phyloP scores from a whole-genome alignment of 2,329 filamentous ascomycete species.

The Graphium sp. region DNA sequence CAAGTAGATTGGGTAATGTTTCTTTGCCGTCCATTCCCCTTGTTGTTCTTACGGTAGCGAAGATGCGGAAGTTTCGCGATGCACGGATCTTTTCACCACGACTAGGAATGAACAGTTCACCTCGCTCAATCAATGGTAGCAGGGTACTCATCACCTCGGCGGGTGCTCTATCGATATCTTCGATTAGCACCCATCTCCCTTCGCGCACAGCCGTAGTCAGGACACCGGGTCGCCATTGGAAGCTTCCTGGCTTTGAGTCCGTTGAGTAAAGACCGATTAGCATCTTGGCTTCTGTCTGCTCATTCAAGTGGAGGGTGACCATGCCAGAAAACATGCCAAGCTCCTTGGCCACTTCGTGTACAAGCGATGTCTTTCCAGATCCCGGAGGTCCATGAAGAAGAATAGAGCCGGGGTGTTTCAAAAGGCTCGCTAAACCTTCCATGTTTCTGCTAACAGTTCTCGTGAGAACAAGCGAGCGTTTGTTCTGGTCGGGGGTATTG shows the following conservation, averaged over 20 bases:
- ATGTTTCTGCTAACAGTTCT: slow-evolving; percentile 59
- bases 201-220: slow-evolving; percentile 87
- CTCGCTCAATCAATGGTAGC: slow-evolving; percentile 77
- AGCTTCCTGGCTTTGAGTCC: slow-evolving; percentile 72
- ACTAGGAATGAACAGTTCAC: slow-evolving; percentile 80
- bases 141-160: slow-evolving; percentile 90
- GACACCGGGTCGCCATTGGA: slow-evolving; percentile 83
- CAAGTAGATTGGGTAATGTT: slow-evolving; percentile 59
- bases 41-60: slow-evolving; percentile 76
- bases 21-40: slow-evolving; percentile 50
- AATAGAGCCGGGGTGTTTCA: slow-evolving; percentile 55
- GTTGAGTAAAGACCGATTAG: slow-evolving; percentile 89
- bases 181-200: slow-evolving; percentile 91
- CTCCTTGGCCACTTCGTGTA: slow-evolving; percentile 65
- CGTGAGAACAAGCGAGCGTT: slow-evolving; percentile 44
- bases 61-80: slow-evolving; percentile 70
- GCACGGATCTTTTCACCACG: slow-evolving; percentile 76
- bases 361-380: slow-evolving; percentile 76
- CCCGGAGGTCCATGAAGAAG: slow-evolving; percentile 72
- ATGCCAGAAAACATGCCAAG: slow-evolving; percentile 67
- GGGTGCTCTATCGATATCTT: slow-evolving; percentile 88
- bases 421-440: slow-evolving; percentile 44
- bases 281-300: slow-evolving; percentile 96
- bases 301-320: slow-evolving; percentile 91
- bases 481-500: slow-evolving; percentile 25